These are phyloP conservation scores for Termitomyces sp. DNA, from an alignment of 768 basidiomycete genomes.

Conservation along the genomic window DNA sequence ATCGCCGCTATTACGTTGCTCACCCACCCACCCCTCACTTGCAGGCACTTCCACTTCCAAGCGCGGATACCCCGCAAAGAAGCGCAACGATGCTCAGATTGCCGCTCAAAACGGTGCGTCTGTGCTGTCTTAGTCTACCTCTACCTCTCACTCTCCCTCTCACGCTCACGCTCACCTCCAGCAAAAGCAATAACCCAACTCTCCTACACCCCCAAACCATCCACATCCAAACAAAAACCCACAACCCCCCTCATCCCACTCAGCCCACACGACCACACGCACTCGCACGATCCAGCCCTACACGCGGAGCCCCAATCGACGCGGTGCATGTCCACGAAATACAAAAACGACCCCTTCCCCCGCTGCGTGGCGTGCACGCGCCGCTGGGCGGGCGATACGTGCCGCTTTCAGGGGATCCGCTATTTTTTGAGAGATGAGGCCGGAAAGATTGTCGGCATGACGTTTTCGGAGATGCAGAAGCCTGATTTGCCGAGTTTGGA, in stretches of 20 bases:
- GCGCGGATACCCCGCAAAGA: slow-evolving; percentile 71
- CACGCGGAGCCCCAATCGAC: slow-evolving; percentile 74
- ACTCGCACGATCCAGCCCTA: slow-evolving; percentile 31
- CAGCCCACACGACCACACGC: too few species aligned
- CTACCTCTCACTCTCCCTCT: too few species aligned
- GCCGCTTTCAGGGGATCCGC: slow-evolving; percentile 83
- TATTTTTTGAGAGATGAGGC: slow-evolving; percentile 68
- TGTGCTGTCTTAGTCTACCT: too few species aligned
- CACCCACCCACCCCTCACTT: too few species aligned
- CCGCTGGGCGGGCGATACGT: slow-evolving; percentile 86
- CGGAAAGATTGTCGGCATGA: slow-evolving; percentile 59
- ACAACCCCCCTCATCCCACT: slow-evolving; percentile 27
- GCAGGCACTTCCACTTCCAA: slow-evolving; percentile 45
- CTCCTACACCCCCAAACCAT: slow-evolving; percentile 38
- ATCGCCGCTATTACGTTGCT: too few species aligned
- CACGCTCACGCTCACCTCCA: too few species aligned
- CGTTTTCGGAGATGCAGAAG: slow-evolving; percentile 66
- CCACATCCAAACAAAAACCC: too few species aligned
- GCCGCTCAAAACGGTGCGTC: slow-evolving; percentile 70
- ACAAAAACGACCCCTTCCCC: slow-evolving; percentile 69
- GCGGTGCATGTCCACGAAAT: slow-evolving; percentile 83
- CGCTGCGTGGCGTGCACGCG: slow-evolving; percentile 83
- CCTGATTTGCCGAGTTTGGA: slow-evolving; percentile 59
- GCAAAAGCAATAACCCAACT: slow-evolving; percentile 46
- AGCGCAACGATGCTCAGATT: slow-evolving; percentile 67